Base-by-base conservation (phyloP, 805 yeast genomes). In the Wickerhamiella siamensis region DNA sequence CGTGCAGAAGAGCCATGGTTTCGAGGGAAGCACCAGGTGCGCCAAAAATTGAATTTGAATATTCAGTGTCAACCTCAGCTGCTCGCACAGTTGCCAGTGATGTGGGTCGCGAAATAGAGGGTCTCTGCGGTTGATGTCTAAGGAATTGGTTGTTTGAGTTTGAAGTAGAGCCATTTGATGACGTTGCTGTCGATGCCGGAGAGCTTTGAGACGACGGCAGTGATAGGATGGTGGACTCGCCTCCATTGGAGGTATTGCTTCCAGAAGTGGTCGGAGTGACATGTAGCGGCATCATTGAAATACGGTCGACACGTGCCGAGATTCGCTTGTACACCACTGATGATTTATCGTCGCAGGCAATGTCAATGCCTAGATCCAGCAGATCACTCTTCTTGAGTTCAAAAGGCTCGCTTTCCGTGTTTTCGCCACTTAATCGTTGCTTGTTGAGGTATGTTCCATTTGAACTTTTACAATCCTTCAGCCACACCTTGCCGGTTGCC, bases 401-500 rank as follows among this genome's bases (percentile, higher is more conserved):
- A 17, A 72, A 74, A 16, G 70, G 67, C 43, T 61, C 67, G 31
- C 60, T 53, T 35, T 75, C 79, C 9, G 64, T 62, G 43, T 68
- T 69, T 32, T 76, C 83, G 14, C 70, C 63, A 33, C 74, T 71
- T 9, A 91, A 68, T 47, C 86, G 77, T 33, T 63, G 67, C 27
- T 77, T 83, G 58, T 91, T 91, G 38, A 91, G 74, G 58, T 80
- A 93, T 0, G 98, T 88, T 8, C 99, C 99, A 60, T 91, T 91
- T 19, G 95, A 81, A 2, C 94, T 80, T 43, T 86, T 84, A 54
- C 86, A 70, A 62, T 91, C 99, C 50, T 78, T 75, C 20, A 91
- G 70, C 68, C 70, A 83, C 17, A 93, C 69, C 45, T 70, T 71
- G 4, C 87, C 86, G 4, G 65, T 61, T 20, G 59, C 59, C 15